A percentile compares a stretch with the other conserved stretches of the same genome.
Evolutionary conservation across 1,284 basidiomycete species (phyloP).

Genomic region (Chondrostereum purpureum): DNA sequence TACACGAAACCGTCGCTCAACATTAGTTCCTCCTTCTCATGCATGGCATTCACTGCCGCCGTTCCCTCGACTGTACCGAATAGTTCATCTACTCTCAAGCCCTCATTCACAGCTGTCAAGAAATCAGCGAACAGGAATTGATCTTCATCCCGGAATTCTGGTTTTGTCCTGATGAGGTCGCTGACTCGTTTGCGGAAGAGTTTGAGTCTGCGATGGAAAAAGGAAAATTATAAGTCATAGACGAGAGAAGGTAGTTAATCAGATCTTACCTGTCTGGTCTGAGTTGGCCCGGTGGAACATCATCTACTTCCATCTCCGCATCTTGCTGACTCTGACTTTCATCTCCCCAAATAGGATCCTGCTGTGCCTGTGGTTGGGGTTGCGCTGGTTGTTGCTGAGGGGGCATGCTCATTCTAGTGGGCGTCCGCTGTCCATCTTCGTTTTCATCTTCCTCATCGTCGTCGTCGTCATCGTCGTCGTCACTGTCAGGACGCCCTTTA

Average conservation of each 20-base stretch:
- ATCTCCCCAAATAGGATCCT: slow-evolving; percentile 53
- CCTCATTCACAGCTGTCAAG: slow-evolving; percentile 75
- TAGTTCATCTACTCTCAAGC: slow-evolving; percentile 57
- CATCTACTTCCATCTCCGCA: slow-evolving; percentile 50
- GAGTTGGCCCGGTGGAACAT: slow-evolving; percentile 32
- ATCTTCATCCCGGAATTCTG: slow-evolving; percentile 77
- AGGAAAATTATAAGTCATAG: slow-evolving; percentile 9
- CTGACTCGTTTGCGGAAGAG: slow-evolving; percentile 76
- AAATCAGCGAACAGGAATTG: slow-evolving; percentile 68
- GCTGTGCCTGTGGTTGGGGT: slow-evolving; percentile 22
- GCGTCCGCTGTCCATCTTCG: slow-evolving; percentile 37
- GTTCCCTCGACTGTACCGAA: slow-evolving; percentile 82
- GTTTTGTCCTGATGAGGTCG: slow-evolving; percentile 57
- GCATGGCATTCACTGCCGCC: slow-evolving; percentile 72
- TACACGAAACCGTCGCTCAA: slow-evolving; percentile 52
- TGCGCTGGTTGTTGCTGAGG: slow-evolving; percentile 18
- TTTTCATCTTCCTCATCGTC: slow-evolving; percentile 47
- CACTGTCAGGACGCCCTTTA: slow-evolving; percentile 34
- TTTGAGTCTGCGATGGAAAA: slow-evolving; percentile 46
- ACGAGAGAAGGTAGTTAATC: not conserved
- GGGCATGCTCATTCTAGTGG: slow-evolving; percentile 48
- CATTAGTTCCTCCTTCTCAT: slow-evolving; percentile 83
- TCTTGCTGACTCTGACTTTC: slow-evolving; percentile 48
- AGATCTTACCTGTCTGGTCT: slow-evolving; percentile 49
- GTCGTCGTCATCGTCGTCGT: slow-evolving; percentile 44